These are phyloP conservation scores for Chalciporus sphaerocephalus DNA, from an alignment of 768 basidiomycete genomes.

Conservation along the genomic window DNA sequence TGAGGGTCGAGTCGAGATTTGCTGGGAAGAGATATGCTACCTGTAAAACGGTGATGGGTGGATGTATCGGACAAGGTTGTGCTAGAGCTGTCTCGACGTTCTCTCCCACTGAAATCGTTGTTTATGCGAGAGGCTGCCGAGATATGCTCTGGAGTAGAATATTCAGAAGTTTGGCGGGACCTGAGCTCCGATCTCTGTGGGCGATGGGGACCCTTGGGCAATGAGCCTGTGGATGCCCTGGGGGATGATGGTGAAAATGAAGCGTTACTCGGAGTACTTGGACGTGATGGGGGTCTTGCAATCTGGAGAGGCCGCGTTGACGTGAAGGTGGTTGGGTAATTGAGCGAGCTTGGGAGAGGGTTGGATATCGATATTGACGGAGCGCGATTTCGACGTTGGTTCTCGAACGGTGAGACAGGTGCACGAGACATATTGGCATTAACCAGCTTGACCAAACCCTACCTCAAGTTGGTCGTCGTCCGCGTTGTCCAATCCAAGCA, in stretches of 20 bases:
- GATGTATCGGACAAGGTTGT: slow-evolving; percentile 46
- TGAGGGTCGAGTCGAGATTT: slow-evolving; percentile 17
- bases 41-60: slow-evolving; percentile 30
- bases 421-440: slow-evolving; percentile 53
- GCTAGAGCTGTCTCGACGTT: slow-evolving; percentile 48
- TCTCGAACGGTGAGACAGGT: slow-evolving; percentile 47
- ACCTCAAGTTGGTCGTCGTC: slow-evolving; percentile 14
- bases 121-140: slow-evolving; percentile 41
- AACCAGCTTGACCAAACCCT: neutral
- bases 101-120: slow-evolving; percentile 25
- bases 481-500: slow-evolving; percentile 3
- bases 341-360: slow-evolving; percentile 31
- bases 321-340: slow-evolving; percentile 36
- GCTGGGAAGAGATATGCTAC: slow-evolving; percentile 17
- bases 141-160: slow-evolving; percentile 46
- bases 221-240: slow-evolving; percentile 37
- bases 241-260: slow-evolving; percentile 35
- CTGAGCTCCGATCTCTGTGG: slow-evolving; percentile 68
- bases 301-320: slow-evolving; percentile 58
- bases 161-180: slow-evolving; percentile 48
- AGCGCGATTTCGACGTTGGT: slow-evolving; percentile 42
- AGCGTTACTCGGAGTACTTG: slow-evolving; percentile 48
- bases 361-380: slow-evolving; percentile 43
- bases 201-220: slow-evolving; percentile 52
- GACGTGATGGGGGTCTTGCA: slow-evolving; percentile 49